These are phyloP conservation scores for Aspergillus sp. DNA, from an alignment of 2,329 filamentous ascomycete genomes.

Conservation along the genomic window DNA sequence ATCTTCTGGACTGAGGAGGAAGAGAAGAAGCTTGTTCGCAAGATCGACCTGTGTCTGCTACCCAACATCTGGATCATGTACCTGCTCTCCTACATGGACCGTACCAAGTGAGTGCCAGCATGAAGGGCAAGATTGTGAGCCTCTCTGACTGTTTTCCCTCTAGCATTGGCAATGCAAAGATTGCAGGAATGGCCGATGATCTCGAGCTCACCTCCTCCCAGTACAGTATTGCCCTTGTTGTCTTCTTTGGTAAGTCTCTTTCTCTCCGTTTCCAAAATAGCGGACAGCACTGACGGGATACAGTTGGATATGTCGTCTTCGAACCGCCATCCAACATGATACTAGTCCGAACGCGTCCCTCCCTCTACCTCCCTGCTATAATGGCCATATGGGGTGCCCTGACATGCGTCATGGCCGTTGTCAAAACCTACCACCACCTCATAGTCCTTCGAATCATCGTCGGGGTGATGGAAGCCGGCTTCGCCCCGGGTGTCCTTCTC, in stretches of 20 bases:
- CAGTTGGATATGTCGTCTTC: slow-evolving; percentile 1
- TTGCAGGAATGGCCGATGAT: not conserved
- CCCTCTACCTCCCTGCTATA: not conserved
- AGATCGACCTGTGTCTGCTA: not conserved
- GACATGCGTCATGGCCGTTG: not conserved
- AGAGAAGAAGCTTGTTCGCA: slow-evolving; percentile 1
- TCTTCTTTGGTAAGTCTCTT: not conserved
- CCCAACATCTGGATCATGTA: slow-evolving; percentile 6
- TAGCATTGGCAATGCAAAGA: not conserved
- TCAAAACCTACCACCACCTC: not conserved
- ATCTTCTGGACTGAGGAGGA: slow-evolving; percentile 3
- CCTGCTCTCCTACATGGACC: slow-evolving; percentile 3
- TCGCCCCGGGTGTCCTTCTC: not conserved
- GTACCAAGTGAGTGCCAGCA: not conserved
- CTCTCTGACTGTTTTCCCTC: too few relatives aligned
- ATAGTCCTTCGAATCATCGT: not conserved
- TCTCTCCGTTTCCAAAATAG: too few relatives aligned
- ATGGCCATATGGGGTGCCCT: not conserved
- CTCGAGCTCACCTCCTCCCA: not conserved
- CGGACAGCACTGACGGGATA: not conserved
- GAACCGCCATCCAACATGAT: not conserved
- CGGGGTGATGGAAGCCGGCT: not conserved
- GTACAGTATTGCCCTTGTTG: not conserved
- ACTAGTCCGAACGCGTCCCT: not conserved
- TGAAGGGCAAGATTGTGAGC: too few relatives aligned